phyloP scores from a whole-genome alignment of 768 basidiomycete genomes.

The Holtermannia corniformis region DNA sequence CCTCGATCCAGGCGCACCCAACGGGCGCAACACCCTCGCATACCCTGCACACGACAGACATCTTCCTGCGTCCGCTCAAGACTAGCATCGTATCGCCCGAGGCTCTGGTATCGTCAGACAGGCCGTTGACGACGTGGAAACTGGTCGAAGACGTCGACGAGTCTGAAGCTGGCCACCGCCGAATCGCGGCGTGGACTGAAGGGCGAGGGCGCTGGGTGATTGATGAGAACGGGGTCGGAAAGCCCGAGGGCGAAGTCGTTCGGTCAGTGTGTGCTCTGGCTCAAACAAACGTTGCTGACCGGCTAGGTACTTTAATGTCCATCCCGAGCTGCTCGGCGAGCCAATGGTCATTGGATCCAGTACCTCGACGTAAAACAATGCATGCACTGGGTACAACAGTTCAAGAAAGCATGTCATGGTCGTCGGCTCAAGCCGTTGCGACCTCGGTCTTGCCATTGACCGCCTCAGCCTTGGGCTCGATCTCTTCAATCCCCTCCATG shows the following conservation, averaged over 20 bases:
- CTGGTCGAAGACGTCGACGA: conserved; percentile 5
- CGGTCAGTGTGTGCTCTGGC: conserved; percentile 47
- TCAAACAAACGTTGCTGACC: background rate
- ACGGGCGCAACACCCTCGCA: conserved; percentile 48
- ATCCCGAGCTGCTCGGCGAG: conserved; percentile 46
- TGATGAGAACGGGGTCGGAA: conserved; percentile 50
- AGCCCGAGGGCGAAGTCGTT: conserved; percentile 53
- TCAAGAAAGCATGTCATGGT: no score
- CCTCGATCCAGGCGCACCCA: conserved; percentile 16
- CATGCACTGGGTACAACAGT: no score
- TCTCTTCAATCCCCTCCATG: background rate
- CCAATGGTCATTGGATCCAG: background rate
- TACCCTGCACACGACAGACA: conserved; percentile 58
- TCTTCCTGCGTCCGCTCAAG: conserved; percentile 55
- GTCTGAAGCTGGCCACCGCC: background rate
- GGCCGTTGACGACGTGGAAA: conserved; percentile 17
- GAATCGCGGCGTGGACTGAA: conserved; percentile 63
- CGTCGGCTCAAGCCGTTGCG: background rate
- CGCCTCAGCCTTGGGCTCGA: background rate
- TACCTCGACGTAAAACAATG: background rate
- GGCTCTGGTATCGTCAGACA: conserved; percentile 46
- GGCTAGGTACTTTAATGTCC: conserved; percentile 51
- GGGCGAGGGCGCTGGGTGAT: conserved; percentile 42
- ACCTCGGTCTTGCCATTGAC: background rate
- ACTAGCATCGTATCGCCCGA: conserved; percentile 67